Conservation (phyloP, 306 rosid species). For the Prunus kanzakura region DNA sequence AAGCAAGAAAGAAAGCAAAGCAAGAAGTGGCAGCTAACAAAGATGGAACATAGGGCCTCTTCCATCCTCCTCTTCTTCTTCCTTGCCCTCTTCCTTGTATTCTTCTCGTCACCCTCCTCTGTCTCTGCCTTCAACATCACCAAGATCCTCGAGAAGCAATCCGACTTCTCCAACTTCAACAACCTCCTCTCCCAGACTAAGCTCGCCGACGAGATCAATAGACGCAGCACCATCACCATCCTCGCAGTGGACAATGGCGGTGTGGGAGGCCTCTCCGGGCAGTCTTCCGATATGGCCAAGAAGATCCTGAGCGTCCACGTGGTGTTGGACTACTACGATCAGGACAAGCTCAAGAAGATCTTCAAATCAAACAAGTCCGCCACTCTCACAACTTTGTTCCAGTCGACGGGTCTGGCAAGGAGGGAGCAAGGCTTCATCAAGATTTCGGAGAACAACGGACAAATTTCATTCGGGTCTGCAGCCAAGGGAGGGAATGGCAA, state of each 20-base stretch:
- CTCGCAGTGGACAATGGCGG: slow-evolving; percentile 3
- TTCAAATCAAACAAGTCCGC: slow-evolving; percentile 5
- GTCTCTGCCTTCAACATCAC: not conserved
- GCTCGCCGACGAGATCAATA: slow-evolving; percentile 1
- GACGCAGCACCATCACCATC: not conserved
- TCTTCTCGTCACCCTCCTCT: not conserved
- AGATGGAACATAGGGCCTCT: not conserved
- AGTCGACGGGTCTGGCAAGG: not conserved
- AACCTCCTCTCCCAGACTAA: not conserved
- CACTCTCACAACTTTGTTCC: slow-evolving; percentile 4
- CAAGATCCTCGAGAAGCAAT: slow-evolving; percentile 1
- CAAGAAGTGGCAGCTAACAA: not conserved
- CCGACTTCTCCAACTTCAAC: slow-evolving; percentile 8
- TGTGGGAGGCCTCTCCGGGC: not conserved
- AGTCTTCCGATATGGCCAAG: not conserved
- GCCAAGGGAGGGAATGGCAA: not conserved
- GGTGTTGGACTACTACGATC: slow-evolving; percentile 1
- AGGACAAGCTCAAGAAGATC: not conserved
- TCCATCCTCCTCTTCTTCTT: not conserved
- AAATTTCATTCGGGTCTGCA: not conserved
- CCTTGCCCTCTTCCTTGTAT: not conserved
- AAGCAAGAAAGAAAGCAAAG: not conserved
- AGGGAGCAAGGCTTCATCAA: not conserved
- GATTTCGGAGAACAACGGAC: not conserved
- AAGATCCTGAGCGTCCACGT: slow-evolving; percentile 4